Evolutionary conservation across 768 basidiomycete species (phyloP).

Genomic region (Pleurotus djamor): DNA sequence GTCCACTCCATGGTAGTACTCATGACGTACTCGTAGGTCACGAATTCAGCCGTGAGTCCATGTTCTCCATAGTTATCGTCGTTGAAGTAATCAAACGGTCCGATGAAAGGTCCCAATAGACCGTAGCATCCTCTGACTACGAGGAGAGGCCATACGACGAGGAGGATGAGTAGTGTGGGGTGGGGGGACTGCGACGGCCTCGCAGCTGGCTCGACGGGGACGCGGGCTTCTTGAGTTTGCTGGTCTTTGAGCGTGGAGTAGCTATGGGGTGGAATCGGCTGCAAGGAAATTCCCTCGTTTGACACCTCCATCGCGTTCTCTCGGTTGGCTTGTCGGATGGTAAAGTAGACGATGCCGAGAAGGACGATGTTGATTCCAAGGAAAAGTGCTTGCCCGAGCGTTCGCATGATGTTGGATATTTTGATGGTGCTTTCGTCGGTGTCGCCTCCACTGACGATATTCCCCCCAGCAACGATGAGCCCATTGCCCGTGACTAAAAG

Average conservation of each 20-base stretch:
- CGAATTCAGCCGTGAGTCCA: constrained; percentile 17
- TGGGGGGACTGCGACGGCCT: constrained; percentile 15
- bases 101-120: constrained; percentile 20
- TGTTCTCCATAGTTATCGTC: constrained; percentile 17
- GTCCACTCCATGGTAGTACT: constrained; percentile 24
- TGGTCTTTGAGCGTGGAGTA: background rate
- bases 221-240: background rate
- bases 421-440: constrained; percentile 9
- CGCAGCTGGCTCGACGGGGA: background rate
- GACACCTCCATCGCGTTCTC: constrained; percentile 7
- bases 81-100: constrained; percentile 22
- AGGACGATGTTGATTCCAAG: constrained; percentile 23
- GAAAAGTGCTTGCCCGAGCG: constrained; percentile 28
- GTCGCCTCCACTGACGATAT: constrained; percentile 23
- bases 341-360: constrained; percentile 18
- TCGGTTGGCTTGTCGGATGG: constrained; percentile 19
- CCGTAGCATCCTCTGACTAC: constrained; percentile 30
- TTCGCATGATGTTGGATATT: constrained; percentile 17
- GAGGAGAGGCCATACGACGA: constrained; percentile 27
- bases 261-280: background rate
- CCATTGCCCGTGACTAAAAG: constrained; percentile 27
- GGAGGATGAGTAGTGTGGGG: constrained; percentile 23
- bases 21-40: constrained; percentile 24
- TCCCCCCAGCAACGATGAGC: constrained; percentile 31
- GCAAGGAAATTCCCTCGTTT: background rate